phyloP scores from a whole-genome alignment of 257 asterid genomes.

The Paraleonurus japonicus region DNA sequence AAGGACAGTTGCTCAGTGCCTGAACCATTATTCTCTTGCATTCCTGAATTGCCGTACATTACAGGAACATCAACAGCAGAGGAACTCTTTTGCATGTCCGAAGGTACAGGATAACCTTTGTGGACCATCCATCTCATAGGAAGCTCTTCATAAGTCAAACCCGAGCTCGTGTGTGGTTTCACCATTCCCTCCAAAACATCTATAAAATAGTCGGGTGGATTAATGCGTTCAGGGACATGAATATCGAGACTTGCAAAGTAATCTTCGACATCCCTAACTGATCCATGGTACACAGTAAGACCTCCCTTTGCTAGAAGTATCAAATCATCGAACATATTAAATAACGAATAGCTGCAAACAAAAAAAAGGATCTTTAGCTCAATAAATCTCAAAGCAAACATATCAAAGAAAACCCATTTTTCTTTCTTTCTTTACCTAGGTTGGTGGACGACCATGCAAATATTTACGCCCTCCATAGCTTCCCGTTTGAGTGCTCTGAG shows the following conservation, averaged over 20 bases:
- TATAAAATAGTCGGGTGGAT: conserved; percentile 88
- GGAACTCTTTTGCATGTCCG: conserved; percentile 52
- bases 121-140: conserved; percentile 89
- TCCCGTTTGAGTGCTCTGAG: conserved; percentile 94
- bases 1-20: conserved; percentile 53
- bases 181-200: conserved; percentile 90
- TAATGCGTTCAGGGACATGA: conserved; percentile 78
- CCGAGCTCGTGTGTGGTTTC: conserved; percentile 55
- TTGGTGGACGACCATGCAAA: conserved; percentile 96
- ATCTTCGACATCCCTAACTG: conserved; percentile 78
- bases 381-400: neutral
- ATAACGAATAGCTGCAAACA: conserved; percentile 76
- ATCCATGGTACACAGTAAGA: conserved; percentile 79
- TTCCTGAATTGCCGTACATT: conserved; percentile 25
- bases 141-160: conserved; percentile 59
- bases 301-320: conserved; percentile 96
- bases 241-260: conserved; percentile 68
- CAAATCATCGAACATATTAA: conserved; percentile 88
- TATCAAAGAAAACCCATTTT: neutral
- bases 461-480: conserved; percentile 89
- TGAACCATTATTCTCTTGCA: conserved; percentile 34
- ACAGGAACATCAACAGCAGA: conserved; percentile 31
- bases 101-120: conserved; percentile 76
- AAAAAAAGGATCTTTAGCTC: neutral
- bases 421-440: conserved; percentile 56